phyloP scores from a whole-genome alignment of 2,329 filamentous ascomycete genomes.

The Emydomyces testavorans region DNA sequence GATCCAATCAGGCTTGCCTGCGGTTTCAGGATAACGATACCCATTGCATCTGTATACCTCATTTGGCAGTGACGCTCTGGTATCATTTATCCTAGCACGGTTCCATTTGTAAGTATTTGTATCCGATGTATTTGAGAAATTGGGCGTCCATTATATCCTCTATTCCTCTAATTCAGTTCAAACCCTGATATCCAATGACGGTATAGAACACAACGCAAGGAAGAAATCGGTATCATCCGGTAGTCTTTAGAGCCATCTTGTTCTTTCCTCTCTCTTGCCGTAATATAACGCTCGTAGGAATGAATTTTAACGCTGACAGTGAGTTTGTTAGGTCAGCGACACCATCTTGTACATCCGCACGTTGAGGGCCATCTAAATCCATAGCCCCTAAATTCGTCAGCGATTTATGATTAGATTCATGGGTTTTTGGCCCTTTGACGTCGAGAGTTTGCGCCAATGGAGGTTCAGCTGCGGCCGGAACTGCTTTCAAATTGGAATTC shows the following conservation, averaged over 20 bases:
- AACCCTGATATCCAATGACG: not conserved
- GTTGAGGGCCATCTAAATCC: not conserved
- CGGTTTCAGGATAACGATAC: no score
- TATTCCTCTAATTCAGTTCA: not conserved
- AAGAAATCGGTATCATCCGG: not conserved
- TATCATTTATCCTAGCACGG: no score
- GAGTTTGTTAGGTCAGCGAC: slow-evolving; percentile 33
- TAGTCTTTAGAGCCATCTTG: not conserved
- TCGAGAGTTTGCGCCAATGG: not conserved
- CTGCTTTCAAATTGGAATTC: not conserved
- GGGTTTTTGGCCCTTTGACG: not conserved
- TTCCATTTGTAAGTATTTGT: no score
- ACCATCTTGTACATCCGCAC: slow-evolving; percentile 20
- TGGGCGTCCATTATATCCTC: no score
- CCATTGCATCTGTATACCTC: no score
- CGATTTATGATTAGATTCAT: not conserved
- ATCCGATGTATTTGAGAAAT: no score
- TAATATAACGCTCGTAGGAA: slow-evolving; percentile 33
- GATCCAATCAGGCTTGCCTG: no score
- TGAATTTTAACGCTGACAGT: slow-evolving; percentile 37
- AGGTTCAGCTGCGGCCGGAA: not conserved
- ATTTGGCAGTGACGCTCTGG: no score
- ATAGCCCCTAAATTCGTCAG: not conserved
- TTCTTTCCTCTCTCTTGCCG: slow-evolving; percentile 19
- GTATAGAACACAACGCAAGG: not conserved